Conservation (phyloP, 1,139 yeast species). For the Saccharomyces hybrid region DNA sequence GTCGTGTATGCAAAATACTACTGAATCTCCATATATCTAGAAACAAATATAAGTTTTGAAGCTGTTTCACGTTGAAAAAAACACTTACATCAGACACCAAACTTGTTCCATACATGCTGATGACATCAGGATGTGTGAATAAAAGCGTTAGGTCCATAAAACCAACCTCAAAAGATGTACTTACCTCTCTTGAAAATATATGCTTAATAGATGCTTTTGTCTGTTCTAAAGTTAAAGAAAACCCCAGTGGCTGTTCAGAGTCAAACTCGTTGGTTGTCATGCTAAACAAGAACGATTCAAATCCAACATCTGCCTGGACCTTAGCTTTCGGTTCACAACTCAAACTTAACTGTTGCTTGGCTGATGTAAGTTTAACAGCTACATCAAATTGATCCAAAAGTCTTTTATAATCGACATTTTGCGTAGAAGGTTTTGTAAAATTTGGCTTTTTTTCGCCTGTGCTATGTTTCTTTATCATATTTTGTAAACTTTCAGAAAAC, state of each 20-base stretch:
- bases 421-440: constrained; percentile 6
- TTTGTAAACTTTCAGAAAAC: constrained; percentile 40
- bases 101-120: constrained; percentile 44
- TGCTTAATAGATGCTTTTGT: constrained; percentile 75
- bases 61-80: constrained; percentile 70
- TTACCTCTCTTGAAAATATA: constrained; percentile 78
- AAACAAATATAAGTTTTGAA: constrained; percentile 78
- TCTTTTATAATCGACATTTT: constrained; percentile 34
- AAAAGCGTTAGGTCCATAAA: constrained; percentile 38
- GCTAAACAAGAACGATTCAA: constrained; percentile 55
- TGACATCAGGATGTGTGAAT: constrained; percentile 38
- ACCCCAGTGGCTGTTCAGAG: constrained; percentile 37
- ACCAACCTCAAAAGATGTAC: constrained; percentile 65
- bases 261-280: constrained; percentile 46
- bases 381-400: constrained; percentile 51
- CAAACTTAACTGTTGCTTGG: constrained; percentile 63
- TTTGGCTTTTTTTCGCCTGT: constrained; percentile 6
- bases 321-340: constrained; percentile 93
- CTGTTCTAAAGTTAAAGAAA: constrained; percentile 42
- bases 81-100: constrained; percentile 51
- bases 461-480: constrained; percentile 32
- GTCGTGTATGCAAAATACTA: constrained; percentile 12
- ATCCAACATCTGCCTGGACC: constrained; percentile 76
- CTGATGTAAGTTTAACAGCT: constrained; percentile 56
- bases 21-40: constrained; percentile 75